Percentiles rank a stretch among this genome's conserved stretches.
These are phyloP conservation scores for Tolypocladium amazonense DNA, from an alignment of 2,329 filamentous ascomycete species.

Conservation along the genomic window DNA sequence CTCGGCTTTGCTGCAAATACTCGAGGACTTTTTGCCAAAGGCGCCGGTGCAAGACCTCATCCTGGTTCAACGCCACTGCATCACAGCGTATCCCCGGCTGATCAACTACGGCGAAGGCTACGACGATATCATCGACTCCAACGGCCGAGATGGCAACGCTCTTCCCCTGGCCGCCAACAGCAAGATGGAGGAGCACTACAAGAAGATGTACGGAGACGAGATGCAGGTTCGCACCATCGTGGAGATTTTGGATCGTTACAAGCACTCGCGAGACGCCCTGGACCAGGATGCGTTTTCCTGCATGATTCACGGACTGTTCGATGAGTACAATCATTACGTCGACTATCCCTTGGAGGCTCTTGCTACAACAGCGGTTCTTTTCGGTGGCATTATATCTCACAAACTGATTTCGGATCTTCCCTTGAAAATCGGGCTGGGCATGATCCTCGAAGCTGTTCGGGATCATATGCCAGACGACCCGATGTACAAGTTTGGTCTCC, in stretches of 20 bases:
- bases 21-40: slow-evolving; percentile 59
- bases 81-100: slow-evolving; percentile 83
- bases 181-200: slow-evolving; percentile 96
- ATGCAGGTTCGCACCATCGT: slow-evolving; percentile 80
- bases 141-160: slow-evolving; percentile 70
- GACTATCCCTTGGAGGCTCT: slow-evolving; percentile 95
- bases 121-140: slow-evolving; percentile 82
- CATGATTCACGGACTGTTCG: slow-evolving; percentile 96
- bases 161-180: slow-evolving; percentile 70
- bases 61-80: slow-evolving; percentile 72
- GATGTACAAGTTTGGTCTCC: slow-evolving; percentile 97
- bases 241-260: slow-evolving; percentile 73
- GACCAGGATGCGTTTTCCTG: slow-evolving; percentile 95
- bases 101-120: slow-evolving; percentile 95
- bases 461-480: slow-evolving; percentile 73
- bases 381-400: slow-evolving; percentile 92
- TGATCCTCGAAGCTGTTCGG: slow-evolving; percentile 93
- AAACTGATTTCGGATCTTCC: slow-evolving; percentile 84
- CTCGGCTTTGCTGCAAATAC: slow-evolving; percentile 64
- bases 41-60: slow-evolving; percentile 58
- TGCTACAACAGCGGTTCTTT: slow-evolving; percentile 90
- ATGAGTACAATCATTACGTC: slow-evolving; percentile 91
- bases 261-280: slow-evolving; percentile 69
- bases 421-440: slow-evolving; percentile 85
- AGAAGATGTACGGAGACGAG: slow-evolving; percentile 93